phyloP scores from a whole-genome alignment of 2,329 filamentous ascomycete species.

The Falciphora oryzae region DNA sequence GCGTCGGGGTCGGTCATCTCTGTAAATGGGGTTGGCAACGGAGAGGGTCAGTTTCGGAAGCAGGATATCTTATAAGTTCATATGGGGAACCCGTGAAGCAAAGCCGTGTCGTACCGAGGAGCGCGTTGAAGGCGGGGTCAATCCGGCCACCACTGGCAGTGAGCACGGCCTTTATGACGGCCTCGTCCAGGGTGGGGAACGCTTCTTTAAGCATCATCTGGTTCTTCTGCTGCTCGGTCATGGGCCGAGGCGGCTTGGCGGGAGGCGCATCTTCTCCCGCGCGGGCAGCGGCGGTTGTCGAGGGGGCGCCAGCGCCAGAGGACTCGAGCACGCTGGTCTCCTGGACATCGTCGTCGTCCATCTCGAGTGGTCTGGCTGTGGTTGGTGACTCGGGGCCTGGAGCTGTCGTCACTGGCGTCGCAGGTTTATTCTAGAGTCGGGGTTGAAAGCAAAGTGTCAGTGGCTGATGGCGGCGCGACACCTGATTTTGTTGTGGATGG shows the following conservation, averaged over 20 bases:
- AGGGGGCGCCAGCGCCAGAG: conserved; percentile 21
- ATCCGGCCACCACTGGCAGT: conserved; percentile 80
- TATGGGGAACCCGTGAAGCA: not conserved
- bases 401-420: conserved; percentile 21
- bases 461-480: not conserved
- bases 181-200: conserved; percentile 75
- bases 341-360: conserved; percentile 66
- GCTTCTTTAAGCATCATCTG: conserved; percentile 87
- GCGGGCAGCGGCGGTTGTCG: conserved; percentile 30
- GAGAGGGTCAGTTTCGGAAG: not conserved
- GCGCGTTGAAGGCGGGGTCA: conserved; percentile 91
- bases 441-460: not conserved
- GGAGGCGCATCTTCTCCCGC: conserved; percentile 45
- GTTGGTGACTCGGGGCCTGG: conserved; percentile 58
- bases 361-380: conserved; percentile 57
- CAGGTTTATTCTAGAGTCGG: conserved; percentile 35
- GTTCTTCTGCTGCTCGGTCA: conserved; percentile 77
- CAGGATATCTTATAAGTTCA: not conserved
- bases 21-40: conserved; percentile 22
- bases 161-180: conserved; percentile 83
- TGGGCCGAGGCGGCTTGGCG: conserved; percentile 77
- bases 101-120: conserved; percentile 58
- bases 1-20: conserved; percentile 78
- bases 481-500: not conserved
- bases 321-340: conserved; percentile 44